Conservation (phyloP, 192 early-diverging fungal species). For the Coemansia umbellata region DNA sequence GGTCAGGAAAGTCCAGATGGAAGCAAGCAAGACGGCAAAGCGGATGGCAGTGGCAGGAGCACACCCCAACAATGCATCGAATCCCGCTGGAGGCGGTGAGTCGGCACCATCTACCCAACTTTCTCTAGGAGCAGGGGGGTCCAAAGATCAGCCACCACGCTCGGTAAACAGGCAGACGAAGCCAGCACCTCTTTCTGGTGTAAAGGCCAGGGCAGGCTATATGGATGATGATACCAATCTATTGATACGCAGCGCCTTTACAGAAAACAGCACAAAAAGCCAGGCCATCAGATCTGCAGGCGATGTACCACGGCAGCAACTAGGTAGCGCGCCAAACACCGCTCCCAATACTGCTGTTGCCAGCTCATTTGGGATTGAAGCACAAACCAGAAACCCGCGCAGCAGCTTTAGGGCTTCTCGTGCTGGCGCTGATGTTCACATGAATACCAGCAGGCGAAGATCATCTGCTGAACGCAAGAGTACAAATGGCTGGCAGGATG, state of each 20-base stretch:
- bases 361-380: not conserved
- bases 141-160: not conserved
- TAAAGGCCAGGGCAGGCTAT: not conserved
- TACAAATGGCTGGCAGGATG: not conserved
- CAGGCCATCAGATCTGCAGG: not conserved
- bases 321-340: constrained; percentile 11
- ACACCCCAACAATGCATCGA: not conserved
- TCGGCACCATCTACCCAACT: constrained; percentile 2
- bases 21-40: constrained; percentile 4
- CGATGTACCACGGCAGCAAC: not conserved
- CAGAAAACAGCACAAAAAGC: not conserved
- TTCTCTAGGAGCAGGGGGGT: not conserved
- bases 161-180: not conserved
- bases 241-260: not conserved
- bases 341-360: not conserved
- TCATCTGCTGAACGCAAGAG: not conserved
- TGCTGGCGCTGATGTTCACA: not conserved
- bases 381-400: not conserved
- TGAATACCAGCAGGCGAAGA: not conserved
- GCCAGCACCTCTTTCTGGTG: constrained; percentile 1
- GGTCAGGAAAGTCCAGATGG: constrained; percentile 8
- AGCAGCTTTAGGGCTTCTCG: not conserved
- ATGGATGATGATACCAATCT: not conserved
- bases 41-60: not conserved
- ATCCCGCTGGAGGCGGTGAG: not conserved